Percentiles rank a stretch among this genome's conserved stretches.
phyloP scores from a whole-genome alignment of 345 rosid genomes.

The Erysimum cheiranthoides region DNA sequence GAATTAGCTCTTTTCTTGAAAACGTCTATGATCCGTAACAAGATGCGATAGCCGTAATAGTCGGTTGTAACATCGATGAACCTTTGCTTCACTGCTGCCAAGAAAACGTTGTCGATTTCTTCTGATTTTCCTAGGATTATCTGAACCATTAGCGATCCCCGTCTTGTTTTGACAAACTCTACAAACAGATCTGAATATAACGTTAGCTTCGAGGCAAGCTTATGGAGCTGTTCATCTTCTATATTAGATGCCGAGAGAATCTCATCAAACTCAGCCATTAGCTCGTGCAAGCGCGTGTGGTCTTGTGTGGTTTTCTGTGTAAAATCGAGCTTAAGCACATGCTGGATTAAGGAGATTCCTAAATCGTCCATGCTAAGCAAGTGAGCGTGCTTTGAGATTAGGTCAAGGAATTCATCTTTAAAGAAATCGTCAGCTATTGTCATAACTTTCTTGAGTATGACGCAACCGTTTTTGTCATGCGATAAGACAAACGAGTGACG shows the following conservation, averaged over 20 bases:
- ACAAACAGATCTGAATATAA: constrained; percentile 1
- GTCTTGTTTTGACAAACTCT: background rate
- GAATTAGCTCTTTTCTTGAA: background rate
- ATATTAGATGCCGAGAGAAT: too few relatives aligned
- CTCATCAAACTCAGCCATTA: too few relatives aligned
- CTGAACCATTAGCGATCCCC: constrained; percentile 11
- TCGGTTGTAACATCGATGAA: background rate
- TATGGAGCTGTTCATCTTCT: too few relatives aligned
- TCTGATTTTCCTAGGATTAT: constrained; percentile 14
- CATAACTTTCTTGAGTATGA: background rate
- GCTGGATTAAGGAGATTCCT: too few relatives aligned
- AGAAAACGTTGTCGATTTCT: background rate
- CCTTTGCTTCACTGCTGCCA: background rate
- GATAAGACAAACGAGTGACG: background rate
- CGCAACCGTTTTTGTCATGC: background rate
- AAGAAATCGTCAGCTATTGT: background rate
- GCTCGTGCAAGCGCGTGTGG: too few relatives aligned
- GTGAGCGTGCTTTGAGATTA: too few relatives aligned
- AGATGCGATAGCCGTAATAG: background rate
- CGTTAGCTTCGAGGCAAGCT: constrained; percentile 5
- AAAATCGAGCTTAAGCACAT: too few relatives aligned
- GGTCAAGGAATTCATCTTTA: too few relatives aligned
- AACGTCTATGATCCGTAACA: background rate
- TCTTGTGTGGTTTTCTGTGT: too few relatives aligned
- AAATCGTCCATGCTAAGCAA: too few relatives aligned